Evolutionary conservation across 2,329 filamentous ascomycete genomes (phyloP).

Genomic region (Cladosporium sp.): DNA sequence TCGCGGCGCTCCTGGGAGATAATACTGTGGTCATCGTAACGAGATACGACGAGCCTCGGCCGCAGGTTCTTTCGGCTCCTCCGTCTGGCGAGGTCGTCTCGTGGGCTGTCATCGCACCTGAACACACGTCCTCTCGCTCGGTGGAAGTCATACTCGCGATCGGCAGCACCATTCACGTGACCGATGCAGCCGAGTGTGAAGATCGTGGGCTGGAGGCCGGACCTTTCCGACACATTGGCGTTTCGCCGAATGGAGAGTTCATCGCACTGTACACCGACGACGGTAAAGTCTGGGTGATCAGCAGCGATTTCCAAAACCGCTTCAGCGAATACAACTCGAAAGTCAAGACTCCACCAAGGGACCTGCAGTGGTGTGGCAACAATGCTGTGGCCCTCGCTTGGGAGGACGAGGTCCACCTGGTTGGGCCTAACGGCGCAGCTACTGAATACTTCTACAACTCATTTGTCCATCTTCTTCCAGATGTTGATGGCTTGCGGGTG

Average conservation of each 20-base stretch:
- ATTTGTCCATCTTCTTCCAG: conserved; percentile 83
- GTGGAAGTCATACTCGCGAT: conserved; percentile 92
- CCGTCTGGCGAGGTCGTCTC: conserved; percentile 80
- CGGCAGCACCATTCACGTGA: conserved; percentile 77
- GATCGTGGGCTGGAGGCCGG: conserved; percentile 89
- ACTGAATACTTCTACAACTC: conserved; percentile 81
- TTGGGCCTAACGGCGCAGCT: conserved; percentile 79
- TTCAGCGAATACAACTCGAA: conserved; percentile 89
- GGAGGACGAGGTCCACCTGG: conserved; percentile 95
- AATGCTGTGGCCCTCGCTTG: conserved; percentile 91
- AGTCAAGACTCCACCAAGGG: conserved; percentile 80
- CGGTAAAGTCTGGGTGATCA: conserved; percentile 88
- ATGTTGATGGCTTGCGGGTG: conserved; percentile 85
- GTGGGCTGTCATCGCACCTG: conserved; percentile 87
- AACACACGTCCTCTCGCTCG: conserved; percentile 84
- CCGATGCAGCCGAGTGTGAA: conserved; percentile 87
- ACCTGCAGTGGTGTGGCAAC: conserved; percentile 94
- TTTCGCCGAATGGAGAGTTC: conserved; percentile 88
- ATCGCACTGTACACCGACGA: conserved; percentile 84
- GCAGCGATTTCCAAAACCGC: conserved; percentile 90
- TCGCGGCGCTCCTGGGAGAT: conserved; percentile 87
- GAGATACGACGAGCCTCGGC: conserved; percentile 86
- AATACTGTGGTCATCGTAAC: conserved; percentile 86
- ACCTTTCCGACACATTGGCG: conserved; percentile 85
- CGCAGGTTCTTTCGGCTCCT: conserved; percentile 74